Conservation (phyloP, 768 basidiomycete genomes). For the Leccinum barrowsii region DNA sequence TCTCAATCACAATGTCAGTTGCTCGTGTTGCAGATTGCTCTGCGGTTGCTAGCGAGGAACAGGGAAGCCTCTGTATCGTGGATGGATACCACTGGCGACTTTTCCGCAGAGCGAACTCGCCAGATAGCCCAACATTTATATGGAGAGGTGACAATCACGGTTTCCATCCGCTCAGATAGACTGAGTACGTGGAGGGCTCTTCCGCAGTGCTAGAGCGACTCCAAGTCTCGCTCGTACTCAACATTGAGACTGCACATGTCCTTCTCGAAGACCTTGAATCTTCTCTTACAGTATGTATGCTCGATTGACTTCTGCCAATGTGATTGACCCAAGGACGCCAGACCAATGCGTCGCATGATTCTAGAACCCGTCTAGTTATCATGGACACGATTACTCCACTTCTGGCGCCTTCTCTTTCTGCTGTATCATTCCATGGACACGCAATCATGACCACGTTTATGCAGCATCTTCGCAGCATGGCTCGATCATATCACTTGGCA, state of each 20-base stretch:
- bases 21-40: conserved; percentile 55
- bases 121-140: conserved; percentile 33
- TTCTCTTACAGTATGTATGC: conserved; percentile 26
- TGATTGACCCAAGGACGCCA: conserved; percentile 6
- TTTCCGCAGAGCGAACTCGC: conserved; percentile 49
- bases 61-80: conserved; percentile 48
- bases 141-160: conserved; percentile 22
- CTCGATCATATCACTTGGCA: conserved; percentile 42
- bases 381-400: conserved; percentile 66
- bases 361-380: conserved; percentile 46
- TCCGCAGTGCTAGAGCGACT: conserved; percentile 49
- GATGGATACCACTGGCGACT: conserved; percentile 72
- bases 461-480: conserved; percentile 53
- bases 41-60: conserved; percentile 46
- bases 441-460: conserved; percentile 71
- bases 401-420: conserved; percentile 59
- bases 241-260: conserved; percentile 50
- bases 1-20: conserved; percentile 38
- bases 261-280: conserved; percentile 44
- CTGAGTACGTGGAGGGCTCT: conserved; percentile 22
- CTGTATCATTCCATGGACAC: conserved; percentile 70
- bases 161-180: neutral
- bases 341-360: conserved; percentile 5
- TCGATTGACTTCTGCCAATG: neutral
- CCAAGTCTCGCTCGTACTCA: conserved; percentile 55